Conservation (phyloP, 169 alveolate genomes). For the Babesia ovata region DNA sequence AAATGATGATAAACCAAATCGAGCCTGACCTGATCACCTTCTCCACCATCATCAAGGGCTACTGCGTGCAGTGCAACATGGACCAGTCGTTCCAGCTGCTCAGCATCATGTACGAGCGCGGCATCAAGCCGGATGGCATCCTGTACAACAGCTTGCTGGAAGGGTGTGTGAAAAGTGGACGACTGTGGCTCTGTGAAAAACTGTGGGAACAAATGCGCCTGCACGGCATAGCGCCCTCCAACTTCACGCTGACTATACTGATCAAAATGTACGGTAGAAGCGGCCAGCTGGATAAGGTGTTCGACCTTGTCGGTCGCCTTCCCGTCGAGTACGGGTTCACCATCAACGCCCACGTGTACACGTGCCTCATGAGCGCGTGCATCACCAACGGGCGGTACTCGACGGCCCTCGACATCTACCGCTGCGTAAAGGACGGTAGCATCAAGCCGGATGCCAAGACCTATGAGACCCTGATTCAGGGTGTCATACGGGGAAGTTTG, state of each 20-base stretch:
- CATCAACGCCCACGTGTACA: slow-evolving; percentile 82
- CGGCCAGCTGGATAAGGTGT: slow-evolving; percentile 81
- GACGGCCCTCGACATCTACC: slow-evolving; percentile 63
- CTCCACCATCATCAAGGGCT: slow-evolving; percentile 91
- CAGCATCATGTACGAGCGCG: slow-evolving; percentile 77
- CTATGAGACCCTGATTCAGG: slow-evolving; percentile 68
- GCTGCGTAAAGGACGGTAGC: slow-evolving; percentile 70
- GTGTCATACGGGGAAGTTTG: slow-evolving; percentile 47
- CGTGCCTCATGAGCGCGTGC: slow-evolving; percentile 86
- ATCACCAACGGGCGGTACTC: slow-evolving; percentile 75
- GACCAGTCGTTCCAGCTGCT: slow-evolving; percentile 80
- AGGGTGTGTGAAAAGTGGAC: slow-evolving; percentile 90
- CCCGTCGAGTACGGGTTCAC: slow-evolving; percentile 74
- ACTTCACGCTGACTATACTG: slow-evolving; percentile 83
- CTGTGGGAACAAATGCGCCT: slow-evolving; percentile 83
- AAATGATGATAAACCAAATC: slow-evolving; percentile 79
- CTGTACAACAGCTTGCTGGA: slow-evolving; percentile 92
- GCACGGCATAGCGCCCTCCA: slow-evolving; percentile 79
- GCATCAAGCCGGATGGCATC: slow-evolving; percentile 91
- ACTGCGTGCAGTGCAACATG: slow-evolving; percentile 88
- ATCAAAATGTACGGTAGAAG: slow-evolving; percentile 83
- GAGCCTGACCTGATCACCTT: slow-evolving; percentile 92
- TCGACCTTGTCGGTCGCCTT: slow-evolving; percentile 75
- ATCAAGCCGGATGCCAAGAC: slow-evolving; percentile 77
- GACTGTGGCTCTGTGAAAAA: slow-evolving; percentile 76